These are phyloP conservation scores for Escallonia herrerae DNA, from an alignment of 129 eudicot genomes.

Conservation along the genomic window DNA sequence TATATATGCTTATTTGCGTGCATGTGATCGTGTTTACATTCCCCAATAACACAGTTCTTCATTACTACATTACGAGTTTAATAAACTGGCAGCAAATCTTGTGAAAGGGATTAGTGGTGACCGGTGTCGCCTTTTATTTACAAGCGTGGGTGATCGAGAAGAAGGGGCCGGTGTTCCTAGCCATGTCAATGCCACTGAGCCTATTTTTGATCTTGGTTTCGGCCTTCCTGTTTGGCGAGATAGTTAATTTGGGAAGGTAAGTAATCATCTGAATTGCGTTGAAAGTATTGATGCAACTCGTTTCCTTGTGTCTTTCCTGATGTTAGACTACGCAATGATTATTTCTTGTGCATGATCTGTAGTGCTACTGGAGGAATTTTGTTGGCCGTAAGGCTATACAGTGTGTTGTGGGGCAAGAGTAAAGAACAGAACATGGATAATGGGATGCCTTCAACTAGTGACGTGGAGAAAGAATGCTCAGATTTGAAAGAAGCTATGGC, in stretches of 20 bases:
- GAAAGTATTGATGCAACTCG: neutral
- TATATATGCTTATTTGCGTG: too few species aligned
- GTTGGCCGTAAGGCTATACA: slow-evolving; percentile 64
- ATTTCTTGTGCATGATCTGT: neutral
- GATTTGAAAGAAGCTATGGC: neutral
- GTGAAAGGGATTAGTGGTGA: slow-evolving; percentile 61
- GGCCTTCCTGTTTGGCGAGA: slow-evolving; percentile 47
- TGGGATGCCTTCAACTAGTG: neutral
- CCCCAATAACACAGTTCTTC: too few species aligned
- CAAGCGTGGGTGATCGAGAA: slow-evolving; percentile 82
- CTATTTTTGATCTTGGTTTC: slow-evolving; percentile 35
- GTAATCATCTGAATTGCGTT: too few species aligned
- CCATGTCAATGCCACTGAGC: slow-evolving; percentile 54
- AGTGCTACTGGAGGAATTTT: slow-evolving; percentile 63
- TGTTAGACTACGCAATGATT: too few species aligned
- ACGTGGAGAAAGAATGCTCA: slow-evolving; percentile 7
- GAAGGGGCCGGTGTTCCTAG: slow-evolving; percentile 73
- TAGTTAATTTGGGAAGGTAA: slow-evolving; percentile 60
- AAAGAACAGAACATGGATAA: slow-evolving; percentile 36
- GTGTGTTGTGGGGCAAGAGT: slow-evolving; percentile 67
- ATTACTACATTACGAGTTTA: too few species aligned
- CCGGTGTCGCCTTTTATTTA: slow-evolving; percentile 55
- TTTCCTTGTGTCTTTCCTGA: neutral
- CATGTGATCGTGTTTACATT: too few species aligned
- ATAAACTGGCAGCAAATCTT: too few species aligned